Base-by-base conservation (phyloP, 2,329 filamentous ascomycete genomes). In the Paraphaeosphaeria minitans region DNA sequence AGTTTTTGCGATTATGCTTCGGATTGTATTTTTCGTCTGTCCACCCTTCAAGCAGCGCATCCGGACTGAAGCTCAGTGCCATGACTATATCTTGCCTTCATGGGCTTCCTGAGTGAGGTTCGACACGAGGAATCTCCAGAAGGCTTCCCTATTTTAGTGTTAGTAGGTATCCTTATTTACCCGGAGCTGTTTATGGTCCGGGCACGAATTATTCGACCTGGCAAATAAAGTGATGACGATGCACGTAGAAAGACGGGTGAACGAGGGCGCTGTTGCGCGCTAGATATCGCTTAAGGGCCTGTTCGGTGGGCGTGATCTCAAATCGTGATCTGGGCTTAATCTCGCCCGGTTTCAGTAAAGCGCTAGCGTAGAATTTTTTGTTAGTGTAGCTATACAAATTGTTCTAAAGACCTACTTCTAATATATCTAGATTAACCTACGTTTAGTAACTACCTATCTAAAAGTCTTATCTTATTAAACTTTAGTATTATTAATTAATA, bases 31-130 rank as follows among this genome's bases (percentile, higher is more conserved):
- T 71, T 33, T 78, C 76, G 5, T 76, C 71, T 2, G 68, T 71
- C 81, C 81, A 83, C 14, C 72, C 63, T 1, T 75, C 66, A 47
- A 84, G 75, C 61, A 83, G 81, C 2, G 61, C 62, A 46, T 82
- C 77, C 0, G 83, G 80, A 29, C 80, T 68, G 70, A 84, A 85
- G 35, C 57, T 63, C 41, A 71, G 41, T 1, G 70, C 65, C 70
- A 73, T 75, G 39, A 13, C 14, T 49, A 27, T 37, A 6, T n/a
- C 33, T 37, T 48, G 16, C 19, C 35, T 27, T 9, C 1, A 27
- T 33, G 3, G 41, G 19, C 9, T 22, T 22, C 19, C 19, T 22
- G 2, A 43, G 3, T 22, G 35, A 22, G 19, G 4, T 10, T 8
- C 19, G 21, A 4, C 19, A 22, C 19, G 41, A 8, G 22, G 10